Percentiles rank a stretch among this genome's conserved stretches.
These are phyloP conservation scores for Beauveria varroae DNA, from an alignment of 2,329 filamentous ascomycete genomes.

Conservation along the genomic window DNA sequence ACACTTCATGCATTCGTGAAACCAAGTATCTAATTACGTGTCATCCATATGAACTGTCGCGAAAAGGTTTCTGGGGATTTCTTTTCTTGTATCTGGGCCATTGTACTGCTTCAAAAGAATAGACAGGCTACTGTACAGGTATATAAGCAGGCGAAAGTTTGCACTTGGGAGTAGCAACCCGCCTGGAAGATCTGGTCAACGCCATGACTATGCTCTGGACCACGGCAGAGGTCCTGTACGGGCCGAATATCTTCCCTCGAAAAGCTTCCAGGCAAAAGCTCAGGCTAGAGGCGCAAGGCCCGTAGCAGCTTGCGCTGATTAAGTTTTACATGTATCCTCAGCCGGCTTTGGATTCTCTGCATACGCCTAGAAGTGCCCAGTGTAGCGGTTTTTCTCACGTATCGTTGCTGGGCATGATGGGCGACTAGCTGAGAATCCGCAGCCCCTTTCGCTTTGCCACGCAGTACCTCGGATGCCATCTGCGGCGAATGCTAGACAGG, in stretches of 20 bases:
- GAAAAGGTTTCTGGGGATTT: background rate
- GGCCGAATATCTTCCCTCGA: constrained; percentile 34
- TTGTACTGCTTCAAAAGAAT: background rate
- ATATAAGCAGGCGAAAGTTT: background rate
- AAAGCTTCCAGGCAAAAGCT: constrained; percentile 29
- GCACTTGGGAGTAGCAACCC: background rate
- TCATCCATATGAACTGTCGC: no score
- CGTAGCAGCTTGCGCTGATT: constrained; percentile 30
- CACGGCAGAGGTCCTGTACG: constrained; percentile 25
- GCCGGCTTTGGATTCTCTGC: constrained; percentile 27
- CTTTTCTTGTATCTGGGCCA: background rate
- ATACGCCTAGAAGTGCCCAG: constrained; percentile 18
- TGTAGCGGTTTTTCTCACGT: constrained; percentile 31
- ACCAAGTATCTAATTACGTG: background rate
- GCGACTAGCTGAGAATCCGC: constrained; percentile 20
- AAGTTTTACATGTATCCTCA: constrained; percentile 32
- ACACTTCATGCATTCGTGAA: background rate
- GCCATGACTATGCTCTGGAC: constrained; percentile 24
- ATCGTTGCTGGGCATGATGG: constrained; percentile 27
- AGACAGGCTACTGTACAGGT: background rate
- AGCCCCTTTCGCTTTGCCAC: constrained; percentile 27
- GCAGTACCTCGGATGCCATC: constrained; percentile 27
- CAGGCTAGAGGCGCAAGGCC: constrained; percentile 26
- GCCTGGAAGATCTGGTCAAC: background rate
- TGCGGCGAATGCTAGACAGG: constrained; percentile 28